A percentile compares a stretch with the other conserved stretches of the same genome.
These are phyloP conservation scores for Chimonanthus salicifolius DNA, from an alignment of 164 flowering plant genomes.

Conservation along the genomic window DNA sequence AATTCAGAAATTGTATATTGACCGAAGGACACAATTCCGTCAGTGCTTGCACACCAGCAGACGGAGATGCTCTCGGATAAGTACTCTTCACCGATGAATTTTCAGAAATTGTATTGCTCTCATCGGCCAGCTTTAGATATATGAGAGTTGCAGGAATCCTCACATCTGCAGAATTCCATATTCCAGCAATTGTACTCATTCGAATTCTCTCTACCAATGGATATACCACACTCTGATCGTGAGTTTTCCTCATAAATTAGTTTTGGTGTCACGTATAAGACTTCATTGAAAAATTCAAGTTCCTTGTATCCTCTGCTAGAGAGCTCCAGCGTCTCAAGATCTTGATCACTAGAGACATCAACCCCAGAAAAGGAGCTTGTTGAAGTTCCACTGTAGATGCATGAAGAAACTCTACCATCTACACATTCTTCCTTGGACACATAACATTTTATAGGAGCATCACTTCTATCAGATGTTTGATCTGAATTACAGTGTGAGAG, in stretches of 20 bases:
- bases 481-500: constrained; percentile 8
- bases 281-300: constrained; percentile 7
- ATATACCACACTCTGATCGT: constrained; percentile 7
- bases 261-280: constrained; percentile 18
- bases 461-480: constrained; percentile 9
- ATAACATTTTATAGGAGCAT: constrained; percentile 6
- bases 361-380: constrained; percentile 15
- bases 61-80: not conserved
- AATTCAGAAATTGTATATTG: constrained; percentile 2
- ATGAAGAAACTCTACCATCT: constrained; percentile 12
- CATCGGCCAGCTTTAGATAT: constrained; percentile 3
- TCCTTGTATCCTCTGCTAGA: not conserved
- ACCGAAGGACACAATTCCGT: constrained; percentile 8
- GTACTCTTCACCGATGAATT: constrained; percentile 13
- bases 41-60: not conserved
- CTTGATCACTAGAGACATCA: constrained; percentile 17
- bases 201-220: constrained; percentile 7
- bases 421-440: constrained; percentile 19
- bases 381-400: constrained; percentile 21
- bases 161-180: not conserved
- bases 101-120: constrained; percentile 13
- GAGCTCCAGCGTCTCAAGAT: constrained; percentile 10
- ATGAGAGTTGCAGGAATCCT: not conserved
- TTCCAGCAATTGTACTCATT: not conserved
- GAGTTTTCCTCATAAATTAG: constrained; percentile 21